Base-by-base conservation (phyloP, 2,329 filamentous ascomycete species). In the Neopestalotiopsis rosae region DNA sequence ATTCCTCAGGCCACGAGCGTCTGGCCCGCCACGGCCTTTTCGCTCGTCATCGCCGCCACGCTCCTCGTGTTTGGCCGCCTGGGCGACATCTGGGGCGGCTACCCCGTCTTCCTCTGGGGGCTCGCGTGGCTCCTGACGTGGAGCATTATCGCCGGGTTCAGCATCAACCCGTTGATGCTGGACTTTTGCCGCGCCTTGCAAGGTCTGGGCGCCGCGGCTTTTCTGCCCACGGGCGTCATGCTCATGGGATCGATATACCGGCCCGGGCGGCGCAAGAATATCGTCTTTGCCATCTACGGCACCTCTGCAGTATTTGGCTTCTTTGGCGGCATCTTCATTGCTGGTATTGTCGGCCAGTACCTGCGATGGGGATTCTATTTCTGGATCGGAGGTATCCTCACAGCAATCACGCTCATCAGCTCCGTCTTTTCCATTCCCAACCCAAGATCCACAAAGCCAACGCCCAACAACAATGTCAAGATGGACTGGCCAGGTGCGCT, bases 131-230 rank as follows among this genome's bases (percentile, higher is more conserved):
- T 93, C 63, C 78, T 88, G 6, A 71, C 91, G 45, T 95, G 92
- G 88, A 90, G 88, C 9, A 79, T 95, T 66, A 81, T 93, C 66
- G 88, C 87, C 17, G 92, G 92, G 9, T 93, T 95, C 80, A 90
- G 89, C 69, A 81, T 83, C 66, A 91, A 88, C 78, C 86, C 90
- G 70, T 78, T 89, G 65, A 92, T 94, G 90, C 84, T 95, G 71
- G 91, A 93, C 72, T 83, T 92, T 68, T 92, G 90, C 76, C 90
- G 93, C 65, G 92, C 92, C 9, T 81, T 94, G 57, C 92, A 94
- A 78, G 93, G 93, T 0, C 80, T 95, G 10, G 93, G 92, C 0
- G 86, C 91, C 1, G 91, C 92, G 0, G 91, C 92, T 0, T 93
- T 92, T 70, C 78, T 94, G 12, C 91, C 91, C 0, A 88, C 90